Base-by-base conservation (phyloP, 345 rosid genomes). In the Nasturtium officinale region DNA sequence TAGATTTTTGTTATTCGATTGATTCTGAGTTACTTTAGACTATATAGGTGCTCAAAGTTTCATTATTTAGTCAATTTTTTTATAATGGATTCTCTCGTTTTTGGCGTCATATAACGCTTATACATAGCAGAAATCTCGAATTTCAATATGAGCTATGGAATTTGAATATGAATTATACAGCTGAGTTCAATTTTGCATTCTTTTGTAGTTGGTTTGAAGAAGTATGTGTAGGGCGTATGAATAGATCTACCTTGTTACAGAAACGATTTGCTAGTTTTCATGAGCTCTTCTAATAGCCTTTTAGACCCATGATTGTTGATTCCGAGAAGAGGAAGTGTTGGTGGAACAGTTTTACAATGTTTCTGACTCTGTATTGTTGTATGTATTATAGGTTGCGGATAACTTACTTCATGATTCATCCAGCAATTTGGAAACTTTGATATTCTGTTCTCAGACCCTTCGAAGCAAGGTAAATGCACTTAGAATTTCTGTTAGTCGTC, bases 391-490 rank as follows among this genome's bases (percentile, higher is more conserved):
- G 99, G 97, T 96, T 69, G 98, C 98, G 81, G 99, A 96, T 84
- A 96, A 96, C 81, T 85, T 96, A 83, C 98, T 96, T 71, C 99
- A 96, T 55, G 99, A 96, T 82, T 82, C 94, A 59, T 82, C 92
- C 9, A 96, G 98, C 90, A 96, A 96, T 86, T 77, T 87, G 73
- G 98, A 96, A 79, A 96, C 99, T 57, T 83, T 92, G 71, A 96
- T 96, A 76, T 96, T 96, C 81, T 96, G 98, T 76, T 96, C 99
- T 38, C 99, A 92, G 80, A 96, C 99, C n/a, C 99, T 96, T 69
- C 79, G 99, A 83, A 90, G 98, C 97, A 96, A 96, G 98, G 99
- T 96, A 91, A 88, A 71, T 23, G 38, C 67, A 56, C 28, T 47
- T 57, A 9, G 3, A 30, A 3, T 11, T 52, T 67, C 60, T 82